Evolutionary conservation across 1,284 basidiomycete genomes (phyloP), one percentile per base, ranked within the genome.

Genomic region (Apiotrichum laibachii): DNA sequence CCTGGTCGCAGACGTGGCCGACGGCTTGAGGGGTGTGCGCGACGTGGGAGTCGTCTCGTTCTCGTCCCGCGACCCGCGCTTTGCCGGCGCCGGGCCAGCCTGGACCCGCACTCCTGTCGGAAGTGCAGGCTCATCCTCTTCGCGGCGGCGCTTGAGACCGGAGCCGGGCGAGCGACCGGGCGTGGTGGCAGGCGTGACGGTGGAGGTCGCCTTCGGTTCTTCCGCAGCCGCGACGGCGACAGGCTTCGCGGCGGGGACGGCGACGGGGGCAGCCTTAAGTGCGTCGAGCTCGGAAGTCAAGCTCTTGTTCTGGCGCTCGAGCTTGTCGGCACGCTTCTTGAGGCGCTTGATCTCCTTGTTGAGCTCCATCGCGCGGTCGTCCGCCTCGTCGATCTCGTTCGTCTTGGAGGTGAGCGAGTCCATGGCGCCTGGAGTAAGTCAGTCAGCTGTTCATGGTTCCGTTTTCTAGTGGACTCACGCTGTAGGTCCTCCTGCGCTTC

Each of bases 361-460:
- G 42, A 65, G 51, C 31, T 65, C 56, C 21, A 60, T 35, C 8
- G 53, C 60, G 45, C 58, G 60, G 50, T 65, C 63, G 50, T 65
- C 63, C 8, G 63, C 57, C 50, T 65, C 63, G 33, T 65, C 63
- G 33, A 65, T 42, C 43, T 65, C 63, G 48, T 50, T 50, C 21
- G 56, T 62, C 56, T 65, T 65, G 35, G 55, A 48, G 1, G 53
- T 46, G 13, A 62, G 57, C 15, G 50, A 50, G 15, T 43, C 52
- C 13, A 49, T 39, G 6, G 60, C 51, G 4, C 44, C 53, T 55
- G 53, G 26, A 7, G 7, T 5, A 6, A 11, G 53, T 57, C 19
- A 57, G 56, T 2, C 26, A 31, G 26, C 26, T n/a, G 0, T 12
- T 43, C 2, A 18, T 1, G 2, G 2, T 2, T 34, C 18, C 10